Base-by-base conservation (phyloP, 768 basidiomycete species). In the Pleurotus salmoneostramineus region DNA sequence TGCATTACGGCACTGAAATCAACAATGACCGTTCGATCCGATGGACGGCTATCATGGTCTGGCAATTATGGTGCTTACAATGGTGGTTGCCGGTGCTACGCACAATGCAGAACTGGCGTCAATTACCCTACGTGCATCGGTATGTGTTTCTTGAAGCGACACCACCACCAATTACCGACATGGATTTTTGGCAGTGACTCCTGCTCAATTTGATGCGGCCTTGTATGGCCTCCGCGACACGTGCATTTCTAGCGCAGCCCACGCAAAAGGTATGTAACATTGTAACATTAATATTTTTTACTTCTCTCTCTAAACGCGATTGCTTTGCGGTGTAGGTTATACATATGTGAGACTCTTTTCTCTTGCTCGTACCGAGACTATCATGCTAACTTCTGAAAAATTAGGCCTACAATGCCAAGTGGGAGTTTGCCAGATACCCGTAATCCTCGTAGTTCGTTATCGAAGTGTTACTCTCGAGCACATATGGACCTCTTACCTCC, bases 31-130 rank as follows among this genome's bases (percentile, higher is more conserved):
- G n/a, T 10, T 6, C 14, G 21, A 40, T 27, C 52, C 7, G 52
- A 42, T 21, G 52, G 52, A 21, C 40, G 27, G 6, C n/a, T 54
- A 36, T n/a, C 12, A 7, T 54, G 7, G 7, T 8, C 52, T 6
- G 36, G 15, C 3, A 42, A 54, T 15, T 54, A 54, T 33, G 52
- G 52, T 17, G 52, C 52, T 5, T 54, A 40, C 37, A n/a, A 8
- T 31, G 52, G 52, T 31, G 52, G 52, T 8, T 54, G 52, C 52
- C 36, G 52, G 27, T 54, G 52, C 52, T 54, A 54, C 27, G 52
- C 52, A 2, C 37, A 40, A 21, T 54, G 52, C 40, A 37, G 52
- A 27, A 54, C 52, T 15, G 52, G 52, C 5, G 14, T 17, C 17
- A 31, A 54, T 36, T 54, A 40, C 27, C 52, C 52, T 10, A 40